Evolutionary conservation across 1,284 basidiomycete species (phyloP), one percentile per base, ranked within the genome.

Genomic region (Apiotrichum sp.): DNA sequence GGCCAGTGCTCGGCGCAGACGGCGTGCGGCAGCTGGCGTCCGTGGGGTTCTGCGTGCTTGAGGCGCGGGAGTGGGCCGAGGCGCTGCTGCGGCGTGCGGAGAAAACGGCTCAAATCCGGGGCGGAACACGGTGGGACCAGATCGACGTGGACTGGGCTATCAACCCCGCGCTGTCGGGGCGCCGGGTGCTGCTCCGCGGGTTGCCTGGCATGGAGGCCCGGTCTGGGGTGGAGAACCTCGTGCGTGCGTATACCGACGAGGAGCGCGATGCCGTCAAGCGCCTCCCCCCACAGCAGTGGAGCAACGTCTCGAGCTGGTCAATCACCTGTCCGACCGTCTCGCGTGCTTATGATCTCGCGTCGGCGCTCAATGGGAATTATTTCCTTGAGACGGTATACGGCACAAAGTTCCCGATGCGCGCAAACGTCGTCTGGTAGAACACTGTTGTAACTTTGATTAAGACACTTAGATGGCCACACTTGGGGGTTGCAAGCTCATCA

Each of bases 281-380:
- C 16, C 47, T 43, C 8, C 49, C 49, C 16, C 40, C 41, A 2
- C 22, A 31, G 29, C 22, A 4, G 35, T 48, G 34, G 35, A 48
- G 47, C 47, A 16, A 14, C 9, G 31, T 48, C 47, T 48, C 47
- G 16, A 38, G 47, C 47, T 68, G 56, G 53, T 63, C 59, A 35
- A 36, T 69, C 16, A 67, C 64, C 1, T 58, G 59, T 39, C 52
- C 60, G 4, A 60, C 68, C 1, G 64, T 67, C 11, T 61, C 59
- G n/a, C 56, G 58, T 29, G 68, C 68, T 0, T 54, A 65, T 50
- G 53, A 56, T 36, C 58, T 68, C 4, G 62, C 62, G 2, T 48
- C 65, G 9, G 57, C 57, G 48, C 32, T 65, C 16, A 65, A 70
- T 47, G 58, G 53, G 56, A 62, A 63, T 45, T 64, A 58, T 47